These are phyloP conservation scores for Vaccinium myrtillus DNA, from an alignment of 148 eudicot species.

Conservation along the genomic window DNA sequence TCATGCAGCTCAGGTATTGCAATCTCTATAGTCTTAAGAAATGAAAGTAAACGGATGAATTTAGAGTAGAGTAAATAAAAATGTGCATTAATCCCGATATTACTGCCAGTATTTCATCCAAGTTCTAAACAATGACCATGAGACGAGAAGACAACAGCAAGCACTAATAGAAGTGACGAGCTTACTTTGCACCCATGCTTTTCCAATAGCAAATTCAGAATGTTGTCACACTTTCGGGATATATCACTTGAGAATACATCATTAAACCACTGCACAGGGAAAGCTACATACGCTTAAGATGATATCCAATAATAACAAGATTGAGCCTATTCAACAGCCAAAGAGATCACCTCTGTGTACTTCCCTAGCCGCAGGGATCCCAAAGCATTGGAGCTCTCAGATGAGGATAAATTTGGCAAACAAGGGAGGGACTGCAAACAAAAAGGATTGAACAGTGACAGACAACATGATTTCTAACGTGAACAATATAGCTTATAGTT, in stretches of 20 bases:
- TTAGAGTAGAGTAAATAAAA: slow-evolving; percentile 11
- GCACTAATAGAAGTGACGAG: not conserved
- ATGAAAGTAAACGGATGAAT: slow-evolving; percentile 14
- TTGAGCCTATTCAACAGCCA: not conserved
- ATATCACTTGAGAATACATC: slow-evolving; percentile 87
- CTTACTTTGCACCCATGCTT: slow-evolving; percentile 71
- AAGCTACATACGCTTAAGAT: not conserved
- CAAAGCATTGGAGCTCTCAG: slow-evolving; percentile 37
- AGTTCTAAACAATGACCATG: not conserved
- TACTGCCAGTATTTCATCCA: not conserved
- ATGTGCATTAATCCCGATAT: not conserved
- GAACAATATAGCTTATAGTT: not conserved
- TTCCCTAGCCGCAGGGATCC: slow-evolving; percentile 74
- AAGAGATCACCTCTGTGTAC: slow-evolving; percentile 67
- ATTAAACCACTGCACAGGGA: slow-evolving; percentile 85
- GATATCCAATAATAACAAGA: slow-evolving; percentile 5
- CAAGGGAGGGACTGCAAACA: slow-evolving; percentile 70
- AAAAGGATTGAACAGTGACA: not conserved
- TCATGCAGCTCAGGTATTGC: slow-evolving; percentile 79
- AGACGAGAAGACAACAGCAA: not conserved
- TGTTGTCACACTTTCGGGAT: slow-evolving; percentile 71
- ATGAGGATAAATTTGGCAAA: slow-evolving; percentile 64
- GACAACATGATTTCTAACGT: not conserved
- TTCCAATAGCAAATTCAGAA: slow-evolving; percentile 65
- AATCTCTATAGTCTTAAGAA: slow-evolving; percentile 65